Base-by-base conservation (phyloP, 345 rosid genomes). In the Moricandia moricandioides region DNA sequence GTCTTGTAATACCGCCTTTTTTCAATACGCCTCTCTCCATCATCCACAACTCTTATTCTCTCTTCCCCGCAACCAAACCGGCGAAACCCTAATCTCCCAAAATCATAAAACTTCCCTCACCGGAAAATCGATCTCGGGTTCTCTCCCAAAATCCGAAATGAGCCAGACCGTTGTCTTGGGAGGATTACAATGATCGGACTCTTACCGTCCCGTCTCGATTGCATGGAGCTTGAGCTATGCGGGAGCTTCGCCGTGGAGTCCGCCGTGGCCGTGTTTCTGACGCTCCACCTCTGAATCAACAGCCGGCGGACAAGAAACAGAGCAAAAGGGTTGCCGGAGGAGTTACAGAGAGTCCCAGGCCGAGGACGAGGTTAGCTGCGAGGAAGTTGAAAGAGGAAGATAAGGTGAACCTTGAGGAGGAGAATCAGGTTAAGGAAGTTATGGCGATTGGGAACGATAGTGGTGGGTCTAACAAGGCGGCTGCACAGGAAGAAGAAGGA, bases 211-310 rank as follows among this genome's bases (percentile, higher is more conserved):
- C 79, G 82, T 84, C 77, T 79, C 64, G 82, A 74, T 86, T 91
- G 93, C 85, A 88, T 88, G 86, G 92, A 87, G 89, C 73, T 80
- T 85, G 86, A 81, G 89, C 79, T 79, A 95, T 95, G 97, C 97
- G 97, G 70, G 91, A 85, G 86, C 93, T 84, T 85, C 96, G 92
- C 81, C 85, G 87, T 72, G 89, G 91, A 81, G 88, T 80, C 54
- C 92, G 94, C 78, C 82, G 88, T 78, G 89, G 91, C 73, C 88
- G 88, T 81, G 78, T 77, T 60, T 62, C 77, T 34, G 54, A 80
- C 52, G 79, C 80, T 9, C 70, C 47, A 57, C 81, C 70, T 70
- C 35, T 12, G 47, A 82, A 34, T 52, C 75, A 45, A 8, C 71
- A 24, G 39, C 74, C 78, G 65, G 62, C 74, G 8, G 67, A 78